A percentile compares a stretch with the other conserved stretches of the same genome.
phyloP scores from a whole-genome alignment of 176 grass and related monocot species.

The Oropetium thomaeum region DNA sequence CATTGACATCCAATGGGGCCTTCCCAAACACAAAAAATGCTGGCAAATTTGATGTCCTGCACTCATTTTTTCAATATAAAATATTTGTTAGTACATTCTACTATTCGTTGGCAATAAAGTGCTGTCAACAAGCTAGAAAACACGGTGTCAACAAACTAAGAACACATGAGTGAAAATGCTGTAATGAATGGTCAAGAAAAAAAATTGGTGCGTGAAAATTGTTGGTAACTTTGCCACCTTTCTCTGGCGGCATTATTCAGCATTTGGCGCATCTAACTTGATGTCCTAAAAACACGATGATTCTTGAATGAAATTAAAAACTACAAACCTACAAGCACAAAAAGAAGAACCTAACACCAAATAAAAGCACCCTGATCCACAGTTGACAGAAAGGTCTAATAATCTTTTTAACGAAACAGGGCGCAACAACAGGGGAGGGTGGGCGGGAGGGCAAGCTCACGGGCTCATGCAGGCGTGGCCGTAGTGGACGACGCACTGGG shows the following conservation, averaged over 20 bases:
- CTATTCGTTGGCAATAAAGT: neutral
- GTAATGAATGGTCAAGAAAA: too few species aligned
- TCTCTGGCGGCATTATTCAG: neutral
- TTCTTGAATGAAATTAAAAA: neutral
- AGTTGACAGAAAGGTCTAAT: neutral
- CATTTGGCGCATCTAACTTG: neutral
- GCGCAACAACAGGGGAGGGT: neutral
- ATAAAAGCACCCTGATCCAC: neutral
- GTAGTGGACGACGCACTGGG: conserved; percentile 85
- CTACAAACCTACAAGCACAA: neutral
- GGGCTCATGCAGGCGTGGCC: conserved; percentile 98
- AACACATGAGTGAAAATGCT: neutral
- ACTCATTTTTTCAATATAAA: conserved; percentile 15
- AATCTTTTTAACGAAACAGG: neutral
- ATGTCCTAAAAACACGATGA: neutral
- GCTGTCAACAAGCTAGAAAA: neutral
- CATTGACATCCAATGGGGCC: conserved; percentile 44
- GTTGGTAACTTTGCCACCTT: neutral
- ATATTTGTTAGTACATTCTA: neutral
- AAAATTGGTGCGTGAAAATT: too few species aligned
- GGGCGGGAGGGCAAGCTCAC: conserved; percentile 35
- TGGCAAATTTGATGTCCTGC: conserved; percentile 86
- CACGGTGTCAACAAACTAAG: neutral
- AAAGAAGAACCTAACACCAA: neutral
- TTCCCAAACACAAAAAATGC: conserved; percentile 91